Percentiles rank a stretch among this genome's conserved stretches.
Conservation (phyloP, 371 early-diverging fungal genomes). For the Mortierella sp. region DNA sequence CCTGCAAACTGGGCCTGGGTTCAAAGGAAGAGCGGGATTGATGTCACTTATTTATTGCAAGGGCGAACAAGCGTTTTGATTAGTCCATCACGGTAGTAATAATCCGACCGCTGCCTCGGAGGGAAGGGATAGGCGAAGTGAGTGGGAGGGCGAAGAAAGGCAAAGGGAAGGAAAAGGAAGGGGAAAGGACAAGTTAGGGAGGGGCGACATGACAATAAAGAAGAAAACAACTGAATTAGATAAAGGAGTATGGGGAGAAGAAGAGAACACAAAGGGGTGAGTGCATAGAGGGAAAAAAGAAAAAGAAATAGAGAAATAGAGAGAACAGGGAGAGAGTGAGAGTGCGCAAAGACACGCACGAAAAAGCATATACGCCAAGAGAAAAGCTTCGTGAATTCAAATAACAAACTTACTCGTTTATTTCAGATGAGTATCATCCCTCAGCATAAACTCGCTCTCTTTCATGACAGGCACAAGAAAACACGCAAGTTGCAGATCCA, state of each 20-base stretch:
- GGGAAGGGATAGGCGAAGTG: too few relatives aligned
- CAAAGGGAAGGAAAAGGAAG: not conserved
- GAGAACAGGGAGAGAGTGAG: not conserved
- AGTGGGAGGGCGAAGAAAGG: too few relatives aligned
- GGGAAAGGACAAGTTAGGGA: not conserved
- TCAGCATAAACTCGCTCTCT: not conserved
- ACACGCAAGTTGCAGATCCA: too few relatives aligned
- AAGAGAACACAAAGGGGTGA: not conserved
- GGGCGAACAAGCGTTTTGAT: not conserved
- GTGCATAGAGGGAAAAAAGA: not conserved
- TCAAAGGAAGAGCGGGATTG: not conserved
- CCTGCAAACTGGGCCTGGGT: constrained; percentile 3
- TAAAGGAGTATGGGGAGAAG: not conserved
- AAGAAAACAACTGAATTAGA: not conserved
- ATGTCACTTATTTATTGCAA: not conserved
- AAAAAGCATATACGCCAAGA: too few relatives aligned
- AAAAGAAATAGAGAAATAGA: not conserved
- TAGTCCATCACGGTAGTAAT: too few relatives aligned
- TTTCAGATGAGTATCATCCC: too few relatives aligned
- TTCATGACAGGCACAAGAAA: not conserved
- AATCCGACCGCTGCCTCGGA: too few relatives aligned
- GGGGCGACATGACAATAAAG: not conserved
- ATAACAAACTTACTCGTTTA: too few relatives aligned
- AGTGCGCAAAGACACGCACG: not conserved
- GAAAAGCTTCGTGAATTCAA: too few relatives aligned